These are phyloP conservation scores for Blastobotrys capitulatus DNA, from an alignment of 1,139 yeast genomes.

Conservation along the genomic window DNA sequence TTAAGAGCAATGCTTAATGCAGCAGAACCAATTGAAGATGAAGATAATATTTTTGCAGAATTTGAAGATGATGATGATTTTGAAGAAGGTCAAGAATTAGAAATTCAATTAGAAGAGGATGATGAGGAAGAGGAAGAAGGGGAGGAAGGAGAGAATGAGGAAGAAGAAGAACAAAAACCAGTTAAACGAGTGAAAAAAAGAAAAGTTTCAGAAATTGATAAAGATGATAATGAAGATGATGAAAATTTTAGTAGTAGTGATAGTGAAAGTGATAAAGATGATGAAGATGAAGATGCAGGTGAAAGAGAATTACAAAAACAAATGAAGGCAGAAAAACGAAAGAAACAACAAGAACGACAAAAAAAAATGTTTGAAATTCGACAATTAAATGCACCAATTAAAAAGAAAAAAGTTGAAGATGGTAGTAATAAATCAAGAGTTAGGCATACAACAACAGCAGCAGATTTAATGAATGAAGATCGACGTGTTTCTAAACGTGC, in stretches of 20 bases:
- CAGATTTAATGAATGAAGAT: constrained; percentile 48
- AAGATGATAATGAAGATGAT: constrained; percentile 12
- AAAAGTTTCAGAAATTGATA: constrained; percentile 2
- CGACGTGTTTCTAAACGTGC: constrained; percentile 76
- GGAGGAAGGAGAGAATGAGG: constrained; percentile 19
- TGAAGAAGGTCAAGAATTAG: constrained; percentile 33
- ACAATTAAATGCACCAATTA: constrained; percentile 6
- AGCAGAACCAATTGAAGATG: constrained; percentile 48
- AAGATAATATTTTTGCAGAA: constrained; percentile 72
- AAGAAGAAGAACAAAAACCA: constrained; percentile 4
- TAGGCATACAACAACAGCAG: constrained; percentile 26
- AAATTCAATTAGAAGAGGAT: constrained; percentile 20
- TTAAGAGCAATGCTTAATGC: constrained; percentile 66
- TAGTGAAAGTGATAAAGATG: constrained; percentile 25
- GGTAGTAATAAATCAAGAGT: constrained; percentile 11
- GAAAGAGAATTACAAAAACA: constrained; percentile 29
- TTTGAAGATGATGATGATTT: constrained; percentile 83
- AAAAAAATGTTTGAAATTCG: constrained; percentile 26
- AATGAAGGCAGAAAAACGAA: constrained; percentile 27
- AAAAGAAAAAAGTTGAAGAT: constrained; percentile 8
- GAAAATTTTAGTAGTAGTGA: constrained; percentile 27
- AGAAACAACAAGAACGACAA: constrained; percentile 21
- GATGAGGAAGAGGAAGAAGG: constrained; percentile 19
- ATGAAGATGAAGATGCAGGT: constrained; percentile 35
- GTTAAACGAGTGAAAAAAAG: constrained; percentile 19